Conservation (phyloP, 2,329 filamentous ascomycete genomes). For the Epichloe hybrida region DNA sequence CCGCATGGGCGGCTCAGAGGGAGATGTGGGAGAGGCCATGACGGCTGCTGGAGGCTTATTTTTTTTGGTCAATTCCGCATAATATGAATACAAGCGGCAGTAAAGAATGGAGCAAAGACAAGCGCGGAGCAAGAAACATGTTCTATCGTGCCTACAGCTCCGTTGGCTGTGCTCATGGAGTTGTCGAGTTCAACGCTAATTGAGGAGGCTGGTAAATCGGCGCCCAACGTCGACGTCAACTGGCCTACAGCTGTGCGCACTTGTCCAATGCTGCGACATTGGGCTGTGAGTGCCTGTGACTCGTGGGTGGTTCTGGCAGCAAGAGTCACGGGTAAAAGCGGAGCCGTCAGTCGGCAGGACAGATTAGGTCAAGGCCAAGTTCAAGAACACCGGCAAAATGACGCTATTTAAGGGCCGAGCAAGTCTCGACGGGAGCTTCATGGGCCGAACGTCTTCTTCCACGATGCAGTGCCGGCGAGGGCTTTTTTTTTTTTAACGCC, state of each 20-base stretch:
- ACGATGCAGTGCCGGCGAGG: slow-evolving; percentile 37
- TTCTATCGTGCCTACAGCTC: not conserved
- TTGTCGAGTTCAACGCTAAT: not conserved
- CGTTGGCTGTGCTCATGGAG: not conserved
- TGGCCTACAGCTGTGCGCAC: not conserved
- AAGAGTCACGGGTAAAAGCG: not conserved
- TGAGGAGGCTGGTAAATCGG: not conserved
- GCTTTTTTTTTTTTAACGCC: slow-evolving; percentile 27
- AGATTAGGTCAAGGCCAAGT: slow-evolving; percentile 27
- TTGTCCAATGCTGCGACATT: not conserved
- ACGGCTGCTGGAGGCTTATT: not conserved
- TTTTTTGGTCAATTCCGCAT: not conserved
- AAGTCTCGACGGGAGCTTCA: slow-evolving; percentile 39
- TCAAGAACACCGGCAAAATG: slow-evolving; percentile 38
- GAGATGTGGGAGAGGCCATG: slow-evolving; percentile 4
- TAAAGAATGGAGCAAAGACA: not conserved
- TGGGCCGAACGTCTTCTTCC: slow-evolving; percentile 39
- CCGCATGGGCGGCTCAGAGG: slow-evolving; percentile 10
- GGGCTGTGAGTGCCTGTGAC: not conserved
- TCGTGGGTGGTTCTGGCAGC: not conserved
- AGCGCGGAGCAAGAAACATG: not conserved
- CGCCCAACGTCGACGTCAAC: not conserved
- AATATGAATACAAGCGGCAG: not conserved
- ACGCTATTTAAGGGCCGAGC: slow-evolving; percentile 37
- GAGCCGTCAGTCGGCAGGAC: not conserved